Evolutionary conservation across 257 asterid genomes (phyloP), one percentile per base, ranked within the genome.

Genomic region (Salvia hispanica): DNA sequence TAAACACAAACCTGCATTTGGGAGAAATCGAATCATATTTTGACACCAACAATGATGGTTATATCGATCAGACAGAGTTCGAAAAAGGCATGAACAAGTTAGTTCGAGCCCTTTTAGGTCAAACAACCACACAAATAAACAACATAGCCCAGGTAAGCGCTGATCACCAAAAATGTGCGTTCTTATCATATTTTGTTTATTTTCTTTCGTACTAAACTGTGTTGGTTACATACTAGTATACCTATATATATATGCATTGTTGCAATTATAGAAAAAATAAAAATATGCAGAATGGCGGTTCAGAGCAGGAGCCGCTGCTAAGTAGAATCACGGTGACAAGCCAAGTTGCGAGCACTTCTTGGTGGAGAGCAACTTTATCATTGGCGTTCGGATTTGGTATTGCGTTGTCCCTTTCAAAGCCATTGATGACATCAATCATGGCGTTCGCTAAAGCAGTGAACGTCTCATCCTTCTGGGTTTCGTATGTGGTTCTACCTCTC

Each of bases 401-500:
- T 8, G 12, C 77, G 21, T 37, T 60, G 2, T 63, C 72, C 7
- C 77, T 84, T 9, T 71, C 74, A 15, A 70, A 64, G 9, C 87
- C 89, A 39, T 51, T 84, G 75, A 65, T 77, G 64, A 47, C 11
- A 50, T 72, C 71, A 5, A 77, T 84, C 2, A 59, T 70, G 3
- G 67, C 39, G 4, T 81, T 84, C 13, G 62, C 89, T 8, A 51
- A 54, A 56, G 80, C 78, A 14, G 76, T 70, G 37, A 81, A 81
- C 55, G 3, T 84, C 28, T 64, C 89, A 37, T 72, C 86, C 11
- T 84, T 84, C 44, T 46, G 46, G 11, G 74, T 81, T 55, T 77
- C 89, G 1, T 84, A 81, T 60, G 25, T 84, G 72, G 77, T 73
- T 8, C 58, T 84, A 50, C 89, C 89, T 13, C 44, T 84, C 4